phyloP scores from a whole-genome alignment of 2,329 filamentous ascomycete genomes.

The Hymenoscyphus fructigenus region DNA sequence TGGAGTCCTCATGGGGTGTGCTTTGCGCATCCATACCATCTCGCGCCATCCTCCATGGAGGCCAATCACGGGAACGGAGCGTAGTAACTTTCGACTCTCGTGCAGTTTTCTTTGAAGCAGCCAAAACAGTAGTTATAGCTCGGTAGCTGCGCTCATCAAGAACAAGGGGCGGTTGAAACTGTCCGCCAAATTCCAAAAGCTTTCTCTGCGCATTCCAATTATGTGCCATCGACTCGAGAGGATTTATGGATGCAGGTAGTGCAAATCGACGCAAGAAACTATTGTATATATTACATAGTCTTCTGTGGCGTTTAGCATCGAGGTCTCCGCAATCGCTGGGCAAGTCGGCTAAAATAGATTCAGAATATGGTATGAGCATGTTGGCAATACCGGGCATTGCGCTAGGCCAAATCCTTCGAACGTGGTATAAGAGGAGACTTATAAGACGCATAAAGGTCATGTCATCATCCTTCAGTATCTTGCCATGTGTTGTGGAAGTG shows the following conservation, averaged over 20 bases:
- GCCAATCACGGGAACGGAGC: constrained; percentile 55
- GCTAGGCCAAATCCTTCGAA: constrained; percentile 31
- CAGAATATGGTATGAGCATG: constrained; percentile 27
- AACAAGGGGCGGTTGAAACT: constrained; percentile 48
- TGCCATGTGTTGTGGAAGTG: background rate
- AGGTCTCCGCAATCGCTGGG: constrained; percentile 11
- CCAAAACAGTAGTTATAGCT: constrained; percentile 53
- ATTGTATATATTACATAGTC: constrained; percentile 43
- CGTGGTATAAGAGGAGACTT: constrained; percentile 30
- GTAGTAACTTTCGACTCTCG: constrained; percentile 49
- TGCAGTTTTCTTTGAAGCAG: constrained; percentile 52
- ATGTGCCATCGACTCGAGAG: constrained; percentile 42
- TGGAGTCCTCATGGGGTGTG: constrained; percentile 51
- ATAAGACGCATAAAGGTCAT: constrained; percentile 25
- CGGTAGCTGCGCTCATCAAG: constrained; percentile 53
- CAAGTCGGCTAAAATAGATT: constrained; percentile 10
- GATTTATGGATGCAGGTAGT: constrained; percentile 36
- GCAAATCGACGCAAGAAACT: constrained; percentile 41
- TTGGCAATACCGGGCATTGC: constrained; percentile 29
- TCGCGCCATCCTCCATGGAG: constrained; percentile 56
- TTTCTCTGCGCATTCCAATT: constrained; percentile 59
- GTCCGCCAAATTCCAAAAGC: constrained; percentile 52
- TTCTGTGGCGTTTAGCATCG: constrained; percentile 14
- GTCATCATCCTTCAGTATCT: constrained; percentile 12
- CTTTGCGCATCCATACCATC: constrained; percentile 60